Evolutionary conservation across 768 basidiomycete species (phyloP).

Genomic region (Chalciporus pseudorubinellus): DNA sequence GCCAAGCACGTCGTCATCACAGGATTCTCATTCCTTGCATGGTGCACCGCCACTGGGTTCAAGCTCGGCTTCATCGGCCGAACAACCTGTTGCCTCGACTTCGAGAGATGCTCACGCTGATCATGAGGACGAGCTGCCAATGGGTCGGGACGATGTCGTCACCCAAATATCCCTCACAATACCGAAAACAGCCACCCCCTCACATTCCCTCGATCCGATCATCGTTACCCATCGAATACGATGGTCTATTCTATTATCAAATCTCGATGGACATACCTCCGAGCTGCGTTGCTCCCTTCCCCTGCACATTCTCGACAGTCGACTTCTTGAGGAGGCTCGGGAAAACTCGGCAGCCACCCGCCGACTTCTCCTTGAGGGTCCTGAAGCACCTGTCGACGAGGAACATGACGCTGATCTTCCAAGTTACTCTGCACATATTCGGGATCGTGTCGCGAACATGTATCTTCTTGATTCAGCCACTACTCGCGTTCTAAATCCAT

Average conservation of each 20-base stretch:
- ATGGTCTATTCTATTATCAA: conserved; percentile 77
- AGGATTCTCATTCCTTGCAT: conserved; percentile 1
- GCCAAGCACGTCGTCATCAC: conserved; percentile 17
- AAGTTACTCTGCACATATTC: conserved; percentile 84
- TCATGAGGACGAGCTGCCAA: conserved; percentile 20
- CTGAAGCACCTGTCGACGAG: conserved; percentile 40
- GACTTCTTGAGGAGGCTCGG: conserved; percentile 73
- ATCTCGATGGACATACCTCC: conserved; percentile 88
- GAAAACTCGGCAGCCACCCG: conserved; percentile 72
- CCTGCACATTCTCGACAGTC: conserved; percentile 74
- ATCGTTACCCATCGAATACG: conserved; percentile 73
- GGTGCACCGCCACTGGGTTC: neutral
- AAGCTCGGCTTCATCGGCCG: conserved; percentile 1
- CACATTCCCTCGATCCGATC: conserved; percentile 75
- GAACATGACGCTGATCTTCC: conserved; percentile 77
- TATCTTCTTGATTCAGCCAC: conserved; percentile 62
- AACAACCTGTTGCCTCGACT: conserved; percentile 5
- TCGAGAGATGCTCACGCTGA: neutral
- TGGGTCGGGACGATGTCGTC: conserved; percentile 48
- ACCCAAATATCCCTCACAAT: conserved; percentile 60
- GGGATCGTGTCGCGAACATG: conserved; percentile 85
- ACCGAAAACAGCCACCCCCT: conserved; percentile 62
- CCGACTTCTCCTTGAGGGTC: conserved; percentile 42
- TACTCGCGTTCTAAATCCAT: conserved; percentile 64
- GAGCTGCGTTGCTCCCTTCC: conserved; percentile 95